phyloP scores from a whole-genome alignment of 306 rosid genomes.

The Leucaena leucocephala region DNA sequence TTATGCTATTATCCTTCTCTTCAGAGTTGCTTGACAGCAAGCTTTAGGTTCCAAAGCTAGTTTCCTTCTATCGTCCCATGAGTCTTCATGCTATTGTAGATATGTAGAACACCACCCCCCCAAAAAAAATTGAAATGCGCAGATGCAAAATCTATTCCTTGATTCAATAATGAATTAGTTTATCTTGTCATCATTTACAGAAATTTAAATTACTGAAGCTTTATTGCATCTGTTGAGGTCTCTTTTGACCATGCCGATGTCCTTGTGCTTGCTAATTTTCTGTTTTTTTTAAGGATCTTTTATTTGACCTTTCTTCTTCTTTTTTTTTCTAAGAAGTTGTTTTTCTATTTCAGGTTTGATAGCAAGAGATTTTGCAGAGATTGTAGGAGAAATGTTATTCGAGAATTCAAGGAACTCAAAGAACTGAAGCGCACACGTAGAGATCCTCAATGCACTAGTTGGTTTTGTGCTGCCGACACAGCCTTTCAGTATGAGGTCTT shows the following conservation, averaged over 20 bases:
- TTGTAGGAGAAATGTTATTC: conserved; percentile 96
- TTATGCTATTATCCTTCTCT: not conserved
- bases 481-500: conserved; percentile 95
- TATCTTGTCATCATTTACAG: conserved; percentile 27
- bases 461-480: conserved; percentile 98
- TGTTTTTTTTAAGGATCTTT: conserved; percentile 8
- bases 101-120: not conserved
- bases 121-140: conserved; percentile 34
- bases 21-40: not conserved
- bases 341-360: conserved; percentile 75
- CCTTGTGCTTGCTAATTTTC: not conserved
- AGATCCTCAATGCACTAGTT: conserved; percentile 95
- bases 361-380: conserved; percentile 99
- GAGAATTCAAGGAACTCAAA: conserved; percentile 98
- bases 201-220: conserved; percentile 10
- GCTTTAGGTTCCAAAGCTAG: conserved; percentile 17
- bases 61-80: conserved; percentile 25
- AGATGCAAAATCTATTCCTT: conserved; percentile 17
- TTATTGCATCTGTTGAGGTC: conserved; percentile 28
- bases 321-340: conserved; percentile 36
- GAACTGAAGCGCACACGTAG: conserved; percentile 92
- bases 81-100: conserved; percentile 30
- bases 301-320: conserved; percentile 30
- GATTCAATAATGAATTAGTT: conserved; percentile 18
- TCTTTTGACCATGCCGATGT: conserved; percentile 4